Base-by-base conservation (phyloP, 2,329 filamentous ascomycete genomes). In the Diaporthe sp. region DNA sequence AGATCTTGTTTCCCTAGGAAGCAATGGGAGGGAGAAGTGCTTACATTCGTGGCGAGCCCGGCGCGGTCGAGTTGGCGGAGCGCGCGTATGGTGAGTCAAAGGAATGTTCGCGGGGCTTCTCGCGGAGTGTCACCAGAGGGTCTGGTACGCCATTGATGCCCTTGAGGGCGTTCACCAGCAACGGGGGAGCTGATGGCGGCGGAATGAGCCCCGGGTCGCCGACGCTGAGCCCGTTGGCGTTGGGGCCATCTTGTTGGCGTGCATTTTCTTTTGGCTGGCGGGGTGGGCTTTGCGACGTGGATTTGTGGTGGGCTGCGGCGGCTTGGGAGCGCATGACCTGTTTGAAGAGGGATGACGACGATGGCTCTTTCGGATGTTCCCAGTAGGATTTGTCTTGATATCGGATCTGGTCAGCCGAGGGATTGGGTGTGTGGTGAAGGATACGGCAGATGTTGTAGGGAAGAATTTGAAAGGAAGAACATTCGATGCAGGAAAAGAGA, bases 21-120 rank as follows among this genome's bases (percentile, higher is more conserved):
- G 62, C 61, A 74, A 65, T 39, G 65, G 74, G 19, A 67, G 25
- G 61, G 65, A 42, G 65, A 17, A 28, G 57, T 37, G 83, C 89
- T 86, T 82, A 91, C 89, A 91, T 88, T 81, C 89, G 86, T 62
- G 90, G 90, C 37, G 90, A 92, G 46, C 84, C 88, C 53, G 90
- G 89, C 19, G 90, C 89, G 53, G 90, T 92, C 9, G 90, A 92
- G 22, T 87, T 87, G 75, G 90, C 86, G 80, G 90, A 92, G 77
- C 88, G 87, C 73, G 88, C 86, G 78, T 89, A 88, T 28, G 89
- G 88, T 59, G 89, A 90, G 78, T 90, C 89, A 72, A 89, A 89
- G 51, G 82, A 75, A 70, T 81, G 75, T 31, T 74, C 78, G 69
- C 74, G 78, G 77, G 80, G 80, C 62, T 82, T 81, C 53, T 82